A percentile compares a stretch with the other conserved stretches of the same genome.
Conservation (phyloP, 306 rosid species). For the Gillenia trifoliata region DNA sequence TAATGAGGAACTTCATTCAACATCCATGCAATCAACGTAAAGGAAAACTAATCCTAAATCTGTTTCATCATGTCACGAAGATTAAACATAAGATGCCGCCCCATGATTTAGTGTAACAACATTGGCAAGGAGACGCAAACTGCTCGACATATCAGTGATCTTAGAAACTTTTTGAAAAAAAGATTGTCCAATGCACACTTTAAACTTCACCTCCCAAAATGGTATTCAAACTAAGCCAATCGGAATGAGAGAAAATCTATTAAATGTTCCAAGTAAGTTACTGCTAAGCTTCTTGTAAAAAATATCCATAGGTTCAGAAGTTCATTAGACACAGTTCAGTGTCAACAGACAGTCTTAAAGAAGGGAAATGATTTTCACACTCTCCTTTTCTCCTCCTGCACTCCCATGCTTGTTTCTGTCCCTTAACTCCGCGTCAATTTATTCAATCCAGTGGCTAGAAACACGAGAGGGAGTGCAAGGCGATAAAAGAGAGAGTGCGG, state of each 20-base stretch:
- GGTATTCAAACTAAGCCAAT: background rate
- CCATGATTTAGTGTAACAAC: background rate
- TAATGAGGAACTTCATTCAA: background rate
- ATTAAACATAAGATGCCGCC: background rate
- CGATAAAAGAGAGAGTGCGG: no score
- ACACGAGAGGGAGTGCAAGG: no score
- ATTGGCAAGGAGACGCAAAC: background rate
- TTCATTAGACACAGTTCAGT: background rate
- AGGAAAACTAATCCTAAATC: background rate
- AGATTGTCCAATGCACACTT: background rate
- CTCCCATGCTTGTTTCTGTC: no score
- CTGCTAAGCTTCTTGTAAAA: background rate
- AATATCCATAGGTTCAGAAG: no score
- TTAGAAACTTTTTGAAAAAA: background rate
- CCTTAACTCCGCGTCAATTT: no score
- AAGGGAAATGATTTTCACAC: background rate
- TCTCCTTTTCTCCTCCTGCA: no score
- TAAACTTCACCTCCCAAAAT: background rate
- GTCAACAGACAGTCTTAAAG: background rate
- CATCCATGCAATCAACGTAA: background rate
- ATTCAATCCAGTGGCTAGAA: no score
- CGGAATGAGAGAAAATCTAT: background rate
- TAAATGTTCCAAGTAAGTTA: background rate
- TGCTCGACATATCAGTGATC: background rate
- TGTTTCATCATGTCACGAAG: background rate